phyloP scores from a whole-genome alignment of 2,329 filamentous ascomycete species.

The Canariomyces notabilis region DNA sequence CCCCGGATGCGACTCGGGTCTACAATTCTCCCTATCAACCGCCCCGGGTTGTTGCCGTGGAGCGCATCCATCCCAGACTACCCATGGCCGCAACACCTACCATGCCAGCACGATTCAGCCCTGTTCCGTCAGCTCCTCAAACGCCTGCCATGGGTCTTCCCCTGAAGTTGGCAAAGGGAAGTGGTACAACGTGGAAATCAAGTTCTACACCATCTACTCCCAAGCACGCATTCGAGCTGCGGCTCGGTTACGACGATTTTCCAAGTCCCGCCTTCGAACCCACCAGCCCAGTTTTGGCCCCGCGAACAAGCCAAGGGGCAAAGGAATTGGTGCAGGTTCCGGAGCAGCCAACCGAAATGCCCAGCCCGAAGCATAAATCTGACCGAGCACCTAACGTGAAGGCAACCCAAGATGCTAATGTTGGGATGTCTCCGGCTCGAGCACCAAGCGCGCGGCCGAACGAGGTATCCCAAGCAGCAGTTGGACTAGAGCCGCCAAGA shows the following conservation, averaged over 20 bases:
- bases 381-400: constrained; percentile 7
- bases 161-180: constrained; percentile 22
- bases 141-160: constrained; percentile 19
- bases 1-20: constrained; percentile 12
- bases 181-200: constrained; percentile 55
- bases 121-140: constrained; percentile 17
- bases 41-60: constrained; percentile 21
- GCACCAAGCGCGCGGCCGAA: constrained; percentile 30
- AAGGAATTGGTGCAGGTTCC: background rate
- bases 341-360: constrained; percentile 8
- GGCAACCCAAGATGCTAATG: constrained; percentile 4
- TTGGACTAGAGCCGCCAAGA: constrained; percentile 37
- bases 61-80: constrained; percentile 22
- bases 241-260: constrained; percentile 30
- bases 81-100: constrained; percentile 15
- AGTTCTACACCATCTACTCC: constrained; percentile 56
- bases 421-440: background rate
- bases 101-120: constrained; percentile 30
- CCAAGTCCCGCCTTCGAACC: constrained; percentile 54
- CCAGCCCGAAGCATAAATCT: constrained; percentile 15
- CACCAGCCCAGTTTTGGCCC: constrained; percentile 47
- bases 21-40: constrained; percentile 29
- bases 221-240: constrained; percentile 28
- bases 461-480: constrained; percentile 28
- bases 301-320: background rate